Evolutionary conservation across 305 asterid genomes (phyloP).

Genomic region (Fraxinus velutina): DNA sequence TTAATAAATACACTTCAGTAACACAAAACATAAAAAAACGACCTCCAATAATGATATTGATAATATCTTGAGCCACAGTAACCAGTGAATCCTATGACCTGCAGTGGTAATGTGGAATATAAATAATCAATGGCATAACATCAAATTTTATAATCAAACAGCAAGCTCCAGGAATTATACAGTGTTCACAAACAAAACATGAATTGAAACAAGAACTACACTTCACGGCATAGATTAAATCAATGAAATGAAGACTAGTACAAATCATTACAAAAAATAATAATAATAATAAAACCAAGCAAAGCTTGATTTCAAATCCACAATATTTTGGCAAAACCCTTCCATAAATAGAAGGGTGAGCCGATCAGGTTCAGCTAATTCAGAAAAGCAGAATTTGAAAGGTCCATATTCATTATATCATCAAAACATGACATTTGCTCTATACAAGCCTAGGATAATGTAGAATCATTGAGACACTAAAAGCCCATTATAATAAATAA

Average conservation of each 20-base stretch:
- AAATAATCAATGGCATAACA: conserved; percentile 21
- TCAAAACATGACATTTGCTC: not conserved
- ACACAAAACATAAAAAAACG: not conserved
- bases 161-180: not conserved
- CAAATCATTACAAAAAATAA: not conserved
- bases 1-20: conserved; percentile 22
- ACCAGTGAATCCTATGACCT: conserved; percentile 33
- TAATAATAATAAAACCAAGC: not conserved
- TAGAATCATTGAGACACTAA: not conserved
- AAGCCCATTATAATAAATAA: not conserved
- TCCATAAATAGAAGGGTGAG: not conserved
- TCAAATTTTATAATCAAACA: not conserved
- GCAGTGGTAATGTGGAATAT: conserved; percentile 27
- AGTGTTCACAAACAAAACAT: not conserved
- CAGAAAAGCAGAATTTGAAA: not conserved
- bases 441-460: not conserved
- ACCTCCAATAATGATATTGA: conserved; percentile 30
- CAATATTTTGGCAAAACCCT: not conserved
- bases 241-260: not conserved
- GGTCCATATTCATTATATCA: not conserved
- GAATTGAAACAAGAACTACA: not conserved
- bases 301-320: not conserved
- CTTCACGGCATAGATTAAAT: not conserved
- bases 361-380: not conserved
- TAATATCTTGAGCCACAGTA: conserved; percentile 32